Percentiles rank a stretch among this genome's conserved stretches.
phyloP scores from a whole-genome alignment of 495 filamentous ascomycete genomes.

The Amorphotheca resinae region DNA sequence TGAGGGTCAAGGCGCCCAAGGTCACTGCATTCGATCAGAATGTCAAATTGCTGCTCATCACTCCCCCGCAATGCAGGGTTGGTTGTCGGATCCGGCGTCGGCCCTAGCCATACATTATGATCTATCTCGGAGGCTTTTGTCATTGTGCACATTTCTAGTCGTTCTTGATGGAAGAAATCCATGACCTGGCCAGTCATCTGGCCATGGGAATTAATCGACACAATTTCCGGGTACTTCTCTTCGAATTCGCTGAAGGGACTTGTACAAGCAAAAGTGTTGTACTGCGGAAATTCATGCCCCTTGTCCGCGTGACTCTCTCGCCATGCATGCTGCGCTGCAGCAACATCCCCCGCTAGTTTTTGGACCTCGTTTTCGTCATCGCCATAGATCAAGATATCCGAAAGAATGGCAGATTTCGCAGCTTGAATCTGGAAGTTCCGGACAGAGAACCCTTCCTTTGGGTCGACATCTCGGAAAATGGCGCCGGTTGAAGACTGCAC shows the following conservation, averaged over 20 bases:
- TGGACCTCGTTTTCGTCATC: conserved; percentile 52
- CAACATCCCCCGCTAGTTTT: conserved; percentile 56
- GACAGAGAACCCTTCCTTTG: conserved; percentile 67
- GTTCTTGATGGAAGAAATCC: conserved; percentile 85
- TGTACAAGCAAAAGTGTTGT: conserved; percentile 70
- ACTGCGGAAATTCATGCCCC: conserved; percentile 44
- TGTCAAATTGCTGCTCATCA: conserved; percentile 46
- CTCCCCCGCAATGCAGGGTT: conserved; percentile 17
- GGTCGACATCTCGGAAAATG: conserved; percentile 43
- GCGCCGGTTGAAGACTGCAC: conserved; percentile 21
- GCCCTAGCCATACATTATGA: conserved; percentile 80
- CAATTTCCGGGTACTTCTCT: conserved; percentile 49
- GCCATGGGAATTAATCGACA: conserved; percentile 64
- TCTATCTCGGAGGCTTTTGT: conserved; percentile 79
- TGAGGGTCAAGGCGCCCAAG: conserved; percentile 53
- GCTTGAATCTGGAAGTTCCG: conserved; percentile 97
- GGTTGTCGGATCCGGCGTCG: conserved; percentile 58
- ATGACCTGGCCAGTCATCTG: conserved; percentile 64
- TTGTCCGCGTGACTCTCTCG: conserved; percentile 45
- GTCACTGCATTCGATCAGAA: conserved; percentile 81
- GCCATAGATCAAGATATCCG: conserved; percentile 86
- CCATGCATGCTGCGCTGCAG: conserved; percentile 65
- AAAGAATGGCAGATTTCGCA: conserved; percentile 75
- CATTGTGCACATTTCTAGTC: conserved; percentile 88
- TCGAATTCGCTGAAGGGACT: conserved; percentile 67